Percentiles rank a stretch among this genome's conserved stretches.
Evolutionary conservation across 2,329 filamentous ascomycete genomes (phyloP).

Genomic region (Colletotrichum brevisporum): DNA sequence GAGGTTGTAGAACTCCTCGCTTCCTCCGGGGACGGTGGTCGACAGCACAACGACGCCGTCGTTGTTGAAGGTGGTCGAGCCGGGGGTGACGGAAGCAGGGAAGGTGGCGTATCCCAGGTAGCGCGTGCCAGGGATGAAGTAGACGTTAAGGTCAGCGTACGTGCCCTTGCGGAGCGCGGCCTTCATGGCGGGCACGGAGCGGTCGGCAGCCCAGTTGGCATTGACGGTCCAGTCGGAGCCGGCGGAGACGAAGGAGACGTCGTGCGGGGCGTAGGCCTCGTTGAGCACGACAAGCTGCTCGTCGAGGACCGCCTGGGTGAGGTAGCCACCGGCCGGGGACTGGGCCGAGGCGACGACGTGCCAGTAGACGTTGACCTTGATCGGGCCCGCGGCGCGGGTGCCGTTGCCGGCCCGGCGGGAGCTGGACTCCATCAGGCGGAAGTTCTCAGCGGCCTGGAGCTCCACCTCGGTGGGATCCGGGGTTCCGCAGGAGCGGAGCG

Average conservation of each 20-base stretch:
- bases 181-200: slow-evolving; percentile 59
- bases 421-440: slow-evolving; percentile 11
- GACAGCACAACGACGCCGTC: slow-evolving; percentile 57
- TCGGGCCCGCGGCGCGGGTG: slow-evolving; percentile 40
- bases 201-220: slow-evolving; percentile 59
- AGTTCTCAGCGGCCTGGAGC: slow-evolving; percentile 10
- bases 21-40: slow-evolving; percentile 54
- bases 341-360: slow-evolving; percentile 51
- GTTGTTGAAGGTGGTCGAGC: slow-evolving; percentile 51
- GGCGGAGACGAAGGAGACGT: slow-evolving; percentile 60
- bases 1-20: slow-evolving; percentile 50
- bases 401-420: slow-evolving; percentile 36
- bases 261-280: slow-evolving; percentile 57
- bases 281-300: slow-evolving; percentile 62
- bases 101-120: slow-evolving; percentile 62
- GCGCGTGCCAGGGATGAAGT: slow-evolving; percentile 58
- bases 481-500: slow-evolving; percentile 24
- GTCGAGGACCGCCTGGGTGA: slow-evolving; percentile 49
- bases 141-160: slow-evolving; percentile 60
- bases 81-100: slow-evolving; percentile 47
- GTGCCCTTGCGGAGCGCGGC: slow-evolving; percentile 57
- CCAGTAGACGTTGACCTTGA: slow-evolving; percentile 56
- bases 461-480: slow-evolving; percentile 16
- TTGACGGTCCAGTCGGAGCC: slow-evolving; percentile 63
- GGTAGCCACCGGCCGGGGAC: slow-evolving; percentile 48